Conservation (phyloP, 306 rosid species). For the Arachis hypogaea region DNA sequence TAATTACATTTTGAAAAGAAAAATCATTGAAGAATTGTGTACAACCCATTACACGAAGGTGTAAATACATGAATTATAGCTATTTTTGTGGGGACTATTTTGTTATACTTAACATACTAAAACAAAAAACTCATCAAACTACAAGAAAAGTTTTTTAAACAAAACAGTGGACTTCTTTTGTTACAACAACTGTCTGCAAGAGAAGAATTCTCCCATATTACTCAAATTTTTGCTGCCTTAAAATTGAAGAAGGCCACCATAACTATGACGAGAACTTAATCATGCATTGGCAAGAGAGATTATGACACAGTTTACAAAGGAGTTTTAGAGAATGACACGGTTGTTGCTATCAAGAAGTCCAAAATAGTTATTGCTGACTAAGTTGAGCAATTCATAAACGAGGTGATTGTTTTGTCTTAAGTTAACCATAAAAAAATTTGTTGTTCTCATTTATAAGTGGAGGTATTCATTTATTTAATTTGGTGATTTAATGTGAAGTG, state of each 20-base stretch:
- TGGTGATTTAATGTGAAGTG: too few relatives aligned
- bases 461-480: too few relatives aligned
- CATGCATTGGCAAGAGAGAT: constrained; percentile 36
- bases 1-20: too few relatives aligned
- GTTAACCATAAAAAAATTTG: constrained; percentile 30
- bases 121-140: constrained; percentile 40
- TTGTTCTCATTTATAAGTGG: too few relatives aligned
- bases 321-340: background rate
- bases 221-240: constrained; percentile 25
- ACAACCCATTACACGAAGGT: constrained; percentile 21
- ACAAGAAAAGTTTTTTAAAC: constrained; percentile 40
- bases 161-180: constrained; percentile 46
- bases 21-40: too few relatives aligned
- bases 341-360: constrained; percentile 49
- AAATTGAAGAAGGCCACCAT: constrained; percentile 49
- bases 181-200: constrained; percentile 29
- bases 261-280: constrained; percentile 33
- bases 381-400: constrained; percentile 49
- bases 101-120: constrained; percentile 28
- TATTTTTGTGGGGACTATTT: constrained; percentile 6
- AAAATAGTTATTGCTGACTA: constrained; percentile 40
- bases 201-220: background rate
- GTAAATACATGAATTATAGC: background rate
- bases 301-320: constrained; percentile 11
- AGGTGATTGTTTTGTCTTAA: constrained; percentile 46